These are phyloP conservation scores for Taiozyma sp. DNA, from an alignment of 1,139 yeast genomes.

Conservation along the genomic window DNA sequence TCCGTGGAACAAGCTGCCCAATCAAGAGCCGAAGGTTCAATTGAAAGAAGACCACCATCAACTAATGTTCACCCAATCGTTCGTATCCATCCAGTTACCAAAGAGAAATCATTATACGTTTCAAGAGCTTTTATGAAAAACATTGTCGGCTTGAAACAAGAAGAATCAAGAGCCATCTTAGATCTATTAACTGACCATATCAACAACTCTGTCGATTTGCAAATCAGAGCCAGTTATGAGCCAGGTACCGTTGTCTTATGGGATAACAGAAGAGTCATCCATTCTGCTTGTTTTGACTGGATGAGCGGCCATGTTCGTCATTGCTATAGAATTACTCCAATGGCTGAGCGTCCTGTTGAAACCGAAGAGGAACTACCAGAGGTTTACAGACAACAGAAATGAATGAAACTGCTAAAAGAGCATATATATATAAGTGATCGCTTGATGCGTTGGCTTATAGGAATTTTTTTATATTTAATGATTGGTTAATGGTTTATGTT, in stretches of 20 bases:
- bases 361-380: conserved; percentile 19
- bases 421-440: too few relatives aligned
- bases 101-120: conserved; percentile 53
- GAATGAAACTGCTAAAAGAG: neutral
- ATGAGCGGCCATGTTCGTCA: conserved; percentile 52
- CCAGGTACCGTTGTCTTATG: conserved; percentile 62
- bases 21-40: conserved; percentile 49
- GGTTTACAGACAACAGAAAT: conserved; percentile 11
- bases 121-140: conserved; percentile 58
- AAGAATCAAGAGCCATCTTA: conserved; percentile 55
- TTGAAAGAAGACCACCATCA: conserved; percentile 60
- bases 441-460: neutral
- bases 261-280: conserved; percentile 66
- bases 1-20: conserved; percentile 63
- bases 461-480: neutral
- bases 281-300: conserved; percentile 65
- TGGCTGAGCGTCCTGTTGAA: conserved; percentile 35
- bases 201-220: conserved; percentile 46
- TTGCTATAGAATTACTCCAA: conserved; percentile 64
- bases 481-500: neutral
- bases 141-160: conserved; percentile 60
- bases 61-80: conserved; percentile 61
- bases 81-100: conserved; percentile 66
- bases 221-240: conserved; percentile 54
- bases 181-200: conserved; percentile 49